Evolutionary conservation across 2,329 filamentous ascomycete species (phyloP), one percentile per base, ranked within the genome.

Genomic region (Corinectria fuckeliana): DNA sequence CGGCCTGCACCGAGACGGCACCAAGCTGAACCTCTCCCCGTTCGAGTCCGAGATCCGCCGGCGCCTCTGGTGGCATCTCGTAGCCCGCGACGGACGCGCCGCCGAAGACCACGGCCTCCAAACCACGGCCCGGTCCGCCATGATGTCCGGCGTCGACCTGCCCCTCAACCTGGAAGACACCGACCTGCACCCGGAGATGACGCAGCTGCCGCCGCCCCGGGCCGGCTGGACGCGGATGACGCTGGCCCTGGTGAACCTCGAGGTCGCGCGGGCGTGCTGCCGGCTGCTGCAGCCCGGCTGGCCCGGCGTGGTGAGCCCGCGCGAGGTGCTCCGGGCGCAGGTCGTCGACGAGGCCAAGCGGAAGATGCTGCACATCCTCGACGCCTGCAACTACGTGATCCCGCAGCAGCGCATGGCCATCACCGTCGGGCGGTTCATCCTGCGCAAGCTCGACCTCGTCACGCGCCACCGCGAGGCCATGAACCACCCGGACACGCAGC

Each of bases 221-320:
- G 64, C 71, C 2, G 81, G 82, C 14, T 87, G 84, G 71, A 88
- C 86, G 0, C 80, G 84, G 26, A 86, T 87, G 80, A 82, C 84
- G 0, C 81, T 86, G 56, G 78, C 77, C 10, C 69, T 88, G 3
- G 78, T 85, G n/a, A 78, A 79, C 5, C 82, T 82, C 62, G 81
- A 86, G 48, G 77, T 84, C 1, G 76, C 79, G 1, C 61, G 65
- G 14, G 66, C 62, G 1, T 69, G 70, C 57, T 65, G 64, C 10
- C 66, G 58, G 0, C 55, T 74, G 3, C 59, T 71, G 2, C 57
- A 73, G 36, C 65, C 61, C 1, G 63, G 57, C 1, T 8, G 4
- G n/a, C 60, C 68, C 0, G 41, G 61, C 3, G 49, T 56, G 1
- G 59, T 28, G 2, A 28, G 56, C 0, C 58, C 58, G 0, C 52